Evolutionary conservation across 176 grass and related monocot genomes (phyloP).

Genomic region (Musa beccarii): DNA sequence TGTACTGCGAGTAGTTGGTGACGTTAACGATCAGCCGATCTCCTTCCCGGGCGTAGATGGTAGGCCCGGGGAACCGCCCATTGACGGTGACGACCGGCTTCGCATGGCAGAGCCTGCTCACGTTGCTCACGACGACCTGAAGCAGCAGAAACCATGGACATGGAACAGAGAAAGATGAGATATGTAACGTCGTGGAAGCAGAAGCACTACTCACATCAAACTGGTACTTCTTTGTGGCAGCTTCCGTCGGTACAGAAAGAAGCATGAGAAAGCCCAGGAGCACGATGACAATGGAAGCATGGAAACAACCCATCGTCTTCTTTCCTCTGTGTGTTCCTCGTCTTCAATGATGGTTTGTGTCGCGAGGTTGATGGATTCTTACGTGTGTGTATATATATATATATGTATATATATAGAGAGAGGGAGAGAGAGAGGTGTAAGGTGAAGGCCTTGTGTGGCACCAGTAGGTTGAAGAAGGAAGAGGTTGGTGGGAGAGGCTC

Average conservation of each 20-base stretch:
- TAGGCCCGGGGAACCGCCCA: conserved; percentile 44
- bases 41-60: conserved; percentile 49
- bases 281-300: background rate
- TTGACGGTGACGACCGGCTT: conserved; percentile 55
- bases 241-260: conserved; percentile 15
- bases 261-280: conserved; percentile 18
- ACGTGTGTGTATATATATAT: background rate
- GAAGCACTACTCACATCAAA: conserved; percentile 47
- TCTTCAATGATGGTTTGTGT: background rate
- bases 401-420: background rate
- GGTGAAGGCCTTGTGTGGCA: background rate
- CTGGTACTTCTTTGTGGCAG: conserved; percentile 45
- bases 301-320: conserved; percentile 5
- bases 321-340: background rate
- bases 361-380: background rate
- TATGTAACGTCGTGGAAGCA: too few species aligned
- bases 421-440: too few species aligned
- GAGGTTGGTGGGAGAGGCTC: conserved; percentile 7
- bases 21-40: conserved; percentile 49
- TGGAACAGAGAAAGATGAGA: background rate
- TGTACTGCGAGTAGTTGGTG: conserved; percentile 34
- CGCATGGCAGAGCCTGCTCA: conserved; percentile 48
- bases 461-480: conserved; percentile 13
- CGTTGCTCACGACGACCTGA: conserved; percentile 46
- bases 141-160: background rate